Evolutionary conservation across 2,329 filamentous ascomycete genomes (phyloP).

Genomic region (Pseudogymnoascus sp.): DNA sequence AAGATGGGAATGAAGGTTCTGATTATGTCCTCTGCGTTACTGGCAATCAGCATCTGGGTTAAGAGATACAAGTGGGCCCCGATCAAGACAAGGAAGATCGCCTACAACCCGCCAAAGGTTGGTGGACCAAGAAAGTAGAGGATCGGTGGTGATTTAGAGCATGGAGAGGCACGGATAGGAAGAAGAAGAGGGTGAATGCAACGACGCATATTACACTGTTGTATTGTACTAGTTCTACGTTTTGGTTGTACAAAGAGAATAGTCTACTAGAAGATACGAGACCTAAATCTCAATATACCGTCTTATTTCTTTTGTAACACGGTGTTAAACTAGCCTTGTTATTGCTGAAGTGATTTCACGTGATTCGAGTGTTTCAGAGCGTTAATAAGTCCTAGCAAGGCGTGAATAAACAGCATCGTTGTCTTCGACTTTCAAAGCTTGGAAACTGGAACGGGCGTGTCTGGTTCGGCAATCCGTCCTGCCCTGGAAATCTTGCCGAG

Average conservation of each 20-base stretch:
- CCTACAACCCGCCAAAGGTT: constrained; percentile 66
- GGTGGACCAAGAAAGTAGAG: constrained; percentile 13
- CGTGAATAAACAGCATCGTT: not conserved
- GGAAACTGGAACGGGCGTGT: not conserved
- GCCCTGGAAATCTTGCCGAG: constrained; percentile 9
- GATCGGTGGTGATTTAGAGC: not conserved
- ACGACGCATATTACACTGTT: constrained; percentile 12
- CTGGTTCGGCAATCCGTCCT: constrained; percentile 6
- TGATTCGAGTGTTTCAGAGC: not conserved
- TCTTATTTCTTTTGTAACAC: constrained; percentile 6
- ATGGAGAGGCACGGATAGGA: constrained; percentile 18
- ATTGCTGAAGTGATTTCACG: not conserved
- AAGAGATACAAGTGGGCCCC: constrained; percentile 99
- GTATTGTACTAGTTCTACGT: constrained; percentile 28
- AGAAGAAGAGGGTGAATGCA: constrained; percentile 21
- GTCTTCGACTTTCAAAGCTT: not conserved
- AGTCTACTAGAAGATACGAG: constrained; percentile 8
- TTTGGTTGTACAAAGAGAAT: constrained; percentile 25
- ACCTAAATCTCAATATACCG: constrained; percentile 10
- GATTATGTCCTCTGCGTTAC: constrained; percentile 67
- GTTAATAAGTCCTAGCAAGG: not conserved
- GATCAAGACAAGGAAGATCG: constrained; percentile 90
- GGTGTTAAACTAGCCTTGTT: not conserved
- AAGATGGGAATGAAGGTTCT: constrained; percentile 99
- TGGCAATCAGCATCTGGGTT: constrained; percentile 88